phyloP scores from a whole-genome alignment of 2,329 filamentous ascomycete genomes.

The Lomentospora prolificans region DNA sequence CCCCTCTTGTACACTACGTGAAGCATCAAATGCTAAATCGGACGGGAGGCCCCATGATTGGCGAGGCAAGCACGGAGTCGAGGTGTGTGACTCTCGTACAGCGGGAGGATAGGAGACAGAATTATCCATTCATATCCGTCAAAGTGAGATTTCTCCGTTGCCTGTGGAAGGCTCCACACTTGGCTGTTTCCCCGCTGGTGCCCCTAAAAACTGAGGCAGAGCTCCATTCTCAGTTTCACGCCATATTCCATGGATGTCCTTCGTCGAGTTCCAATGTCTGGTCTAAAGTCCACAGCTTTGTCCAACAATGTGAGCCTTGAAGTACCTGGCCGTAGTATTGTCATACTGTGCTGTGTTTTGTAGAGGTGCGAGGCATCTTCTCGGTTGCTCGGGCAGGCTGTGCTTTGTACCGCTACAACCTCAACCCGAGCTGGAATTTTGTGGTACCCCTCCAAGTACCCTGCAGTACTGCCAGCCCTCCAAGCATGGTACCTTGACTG shows the following conservation, averaged over 20 bases:
- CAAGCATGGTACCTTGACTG: neutral
- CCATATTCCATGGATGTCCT: neutral
- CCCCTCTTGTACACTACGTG: neutral
- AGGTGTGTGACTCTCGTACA: neutral
- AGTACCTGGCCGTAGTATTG: neutral
- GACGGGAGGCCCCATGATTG: neutral
- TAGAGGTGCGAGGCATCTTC: neutral
- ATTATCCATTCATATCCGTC: slow-evolving; percentile 2
- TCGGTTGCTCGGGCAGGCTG: neutral
- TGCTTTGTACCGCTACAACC: neutral
- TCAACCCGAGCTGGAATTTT: neutral
- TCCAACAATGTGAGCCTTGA: no score
- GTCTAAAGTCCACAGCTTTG: no score
- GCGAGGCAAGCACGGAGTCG: neutral
- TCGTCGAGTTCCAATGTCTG: neutral
- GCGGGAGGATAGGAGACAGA: neutral
- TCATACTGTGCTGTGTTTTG: neutral
- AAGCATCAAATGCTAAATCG: neutral
- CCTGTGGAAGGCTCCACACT: neutral
- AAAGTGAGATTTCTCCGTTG: neutral
- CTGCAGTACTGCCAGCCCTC: neutral
- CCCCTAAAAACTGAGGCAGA: slow-evolving; percentile 2
- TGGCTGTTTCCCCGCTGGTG: neutral
- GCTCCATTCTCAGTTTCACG: neutral
- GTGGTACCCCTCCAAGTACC: neutral